Evolutionary conservation across 176 grass and related monocot genomes (phyloP), one percentile per base, ranked within the genome.

Genomic region (Calamus simplicifolius): DNA sequence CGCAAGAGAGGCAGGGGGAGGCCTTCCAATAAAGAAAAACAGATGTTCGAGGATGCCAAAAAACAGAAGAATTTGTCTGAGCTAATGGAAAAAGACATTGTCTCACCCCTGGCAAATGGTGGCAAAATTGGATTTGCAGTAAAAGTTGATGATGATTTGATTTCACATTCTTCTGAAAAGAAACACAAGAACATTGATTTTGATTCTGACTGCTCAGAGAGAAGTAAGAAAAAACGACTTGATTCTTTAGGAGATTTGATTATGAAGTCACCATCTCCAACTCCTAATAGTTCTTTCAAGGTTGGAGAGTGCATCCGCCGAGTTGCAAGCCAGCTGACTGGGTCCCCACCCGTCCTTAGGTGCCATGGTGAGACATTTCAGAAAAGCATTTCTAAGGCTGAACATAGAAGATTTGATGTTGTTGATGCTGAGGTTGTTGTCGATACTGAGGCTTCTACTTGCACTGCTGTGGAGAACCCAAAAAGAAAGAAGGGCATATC

Each of bases 231-330:
- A 50, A 82, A 66, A 75, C 63, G 58, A 35, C 64, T 82, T 16
- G 79, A 82, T 3, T 82, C 54, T 3, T 52, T 90, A 73, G 78
- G 76, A 70, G 82, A 85, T 77, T 49, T 54, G 48, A 72, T 79
- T 19, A 6, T 71, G 29, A 87, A 79, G 31, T 66, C 69, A 19
- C 64, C 73, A 57, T 66, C 81, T 29, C 27, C 80, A 70, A 43
- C 72, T 76, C 38, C 81, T 75, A 79, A 79, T 75, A 66, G 72
- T 69, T 91, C 87, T 73, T 98, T 98, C 78, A 98, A 98, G 73
- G 81, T 98, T 57, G 93, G 93, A 55, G 93, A 85, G 56, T 98
- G 81, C 68, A 98, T 98, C 72, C 82, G 87, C 54, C 82, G 93
- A 66, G 93, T 84, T 48, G 93, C 93, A 72, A 92, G 67, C 73